These are phyloP conservation scores for Vaccinium darrowii DNA, from an alignment of 148 eudicot species.

Conservation along the genomic window DNA sequence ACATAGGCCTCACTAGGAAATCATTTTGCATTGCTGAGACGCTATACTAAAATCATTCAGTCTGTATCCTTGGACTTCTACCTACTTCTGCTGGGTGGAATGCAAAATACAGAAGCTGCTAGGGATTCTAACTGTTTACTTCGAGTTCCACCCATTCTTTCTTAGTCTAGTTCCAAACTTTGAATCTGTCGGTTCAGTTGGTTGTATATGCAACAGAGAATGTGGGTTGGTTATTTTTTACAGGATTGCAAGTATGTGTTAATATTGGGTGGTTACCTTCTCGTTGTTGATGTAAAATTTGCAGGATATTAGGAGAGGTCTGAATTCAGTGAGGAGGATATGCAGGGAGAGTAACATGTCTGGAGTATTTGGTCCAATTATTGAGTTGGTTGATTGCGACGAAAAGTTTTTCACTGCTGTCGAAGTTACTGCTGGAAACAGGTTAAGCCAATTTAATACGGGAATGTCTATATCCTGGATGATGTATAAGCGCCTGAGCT, in stretches of 20 bases:
- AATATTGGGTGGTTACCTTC: background rate
- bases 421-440: slow-evolving; percentile 99
- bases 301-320: slow-evolving; percentile 95
- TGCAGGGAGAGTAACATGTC: slow-evolving; percentile 43
- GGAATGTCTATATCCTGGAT: background rate
- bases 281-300: slow-evolving; percentile 13
- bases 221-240: background rate
- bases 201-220: background rate
- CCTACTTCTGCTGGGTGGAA: background rate
- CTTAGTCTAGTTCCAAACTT: background rate
- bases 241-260: background rate
- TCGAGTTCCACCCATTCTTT: background rate
- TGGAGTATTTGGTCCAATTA: slow-evolving; percentile 86
- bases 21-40: background rate
- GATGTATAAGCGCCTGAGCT: background rate
- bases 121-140: background rate
- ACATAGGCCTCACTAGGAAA: background rate
- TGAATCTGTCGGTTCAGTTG: background rate
- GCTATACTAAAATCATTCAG: background rate
- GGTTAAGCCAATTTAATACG: slow-evolving; percentile 34
- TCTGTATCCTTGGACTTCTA: slow-evolving; percentile 1
- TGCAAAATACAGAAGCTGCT: background rate
- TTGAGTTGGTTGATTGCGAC: slow-evolving; percentile 93
- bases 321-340: slow-evolving; percentile 71
- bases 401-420: slow-evolving; percentile 94